These are phyloP conservation scores for Nemania bipapillata DNA, from an alignment of 2,329 filamentous ascomycete species.

Conservation along the genomic window DNA sequence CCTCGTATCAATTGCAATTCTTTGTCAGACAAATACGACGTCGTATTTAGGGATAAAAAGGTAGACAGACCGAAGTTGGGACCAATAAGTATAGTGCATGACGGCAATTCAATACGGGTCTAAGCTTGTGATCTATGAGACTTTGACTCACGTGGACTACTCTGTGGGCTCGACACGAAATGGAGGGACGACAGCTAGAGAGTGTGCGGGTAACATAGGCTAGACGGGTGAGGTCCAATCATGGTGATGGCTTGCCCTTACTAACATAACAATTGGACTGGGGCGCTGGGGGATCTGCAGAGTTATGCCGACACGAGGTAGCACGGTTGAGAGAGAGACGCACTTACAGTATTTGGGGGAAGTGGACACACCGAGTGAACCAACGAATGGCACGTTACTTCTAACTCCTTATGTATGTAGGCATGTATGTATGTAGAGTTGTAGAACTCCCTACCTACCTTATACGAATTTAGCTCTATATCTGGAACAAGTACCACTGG, in stretches of 20 bases:
- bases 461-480: conserved; percentile 18
- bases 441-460: too few relatives aligned
- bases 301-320: conserved; percentile 25
- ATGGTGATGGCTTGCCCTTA: not conserved
- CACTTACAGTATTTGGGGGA: conserved; percentile 27
- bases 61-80: not conserved
- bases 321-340: conserved; percentile 8
- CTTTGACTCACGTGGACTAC: conserved; percentile 44
- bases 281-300: conserved; percentile 6
- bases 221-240: conserved; percentile 20
- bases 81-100: not conserved
- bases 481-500: conserved; percentile 9
- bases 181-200: conserved; percentile 24
- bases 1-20: not conserved
- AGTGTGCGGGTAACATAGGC: not conserved
- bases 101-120: conserved; percentile 39
- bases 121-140: conserved; percentile 40
- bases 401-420: conserved; percentile 25
- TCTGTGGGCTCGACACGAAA: conserved; percentile 32
- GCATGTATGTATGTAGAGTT: too few relatives aligned
- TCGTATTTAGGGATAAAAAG: not conserved
- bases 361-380: not conserved
- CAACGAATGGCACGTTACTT: conserved; percentile 36
- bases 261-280: not conserved
- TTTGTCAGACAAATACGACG: conserved; percentile 4